A percentile compares a stretch with the other conserved stretches of the same genome.
phyloP scores from a whole-genome alignment of 2,329 filamentous ascomycete genomes.

The Cryphonectria nitschkei region DNA sequence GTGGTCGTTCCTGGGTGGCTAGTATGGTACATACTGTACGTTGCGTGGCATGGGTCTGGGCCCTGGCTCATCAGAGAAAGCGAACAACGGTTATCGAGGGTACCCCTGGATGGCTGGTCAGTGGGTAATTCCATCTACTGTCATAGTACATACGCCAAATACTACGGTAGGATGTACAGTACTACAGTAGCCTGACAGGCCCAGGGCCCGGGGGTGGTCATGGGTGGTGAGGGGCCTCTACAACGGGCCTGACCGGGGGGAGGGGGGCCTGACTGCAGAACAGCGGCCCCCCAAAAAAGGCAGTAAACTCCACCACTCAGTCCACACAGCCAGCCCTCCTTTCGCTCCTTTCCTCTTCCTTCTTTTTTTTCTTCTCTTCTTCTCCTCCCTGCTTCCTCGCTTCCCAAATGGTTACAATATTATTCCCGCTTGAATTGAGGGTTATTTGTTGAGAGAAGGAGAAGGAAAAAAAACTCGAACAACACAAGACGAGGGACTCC shows the following conservation, averaged over 20 bases:
- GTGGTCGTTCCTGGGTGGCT: neutral
- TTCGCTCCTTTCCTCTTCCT: neutral
- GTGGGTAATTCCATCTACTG: neutral
- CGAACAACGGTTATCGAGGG: neutral
- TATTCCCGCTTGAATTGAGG: neutral
- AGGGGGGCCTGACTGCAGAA: neutral
- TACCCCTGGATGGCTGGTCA: neutral
- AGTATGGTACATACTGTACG: neutral
- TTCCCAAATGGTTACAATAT: neutral
- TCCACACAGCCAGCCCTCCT: neutral
- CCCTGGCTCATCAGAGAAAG: neutral
- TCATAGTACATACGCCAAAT: neutral
- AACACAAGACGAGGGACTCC: neutral
- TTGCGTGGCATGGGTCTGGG: neutral
- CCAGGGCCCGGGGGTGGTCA: neutral
- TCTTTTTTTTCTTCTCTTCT: neutral
- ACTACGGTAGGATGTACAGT: neutral
- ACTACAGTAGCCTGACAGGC: neutral
- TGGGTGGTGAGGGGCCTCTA: neutral
- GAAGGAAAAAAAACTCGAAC: neutral
- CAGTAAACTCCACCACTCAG: slow-evolving; percentile 2
- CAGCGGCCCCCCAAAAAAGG: neutral
- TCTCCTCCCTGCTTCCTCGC: too few species aligned
- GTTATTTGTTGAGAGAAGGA: neutral
- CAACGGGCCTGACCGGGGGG: neutral